A percentile compares a stretch with the other conserved stretches of the same genome.
phyloP scores from a whole-genome alignment of 2,329 filamentous ascomycete species.

The Zymoseptoria passerinii region DNA sequence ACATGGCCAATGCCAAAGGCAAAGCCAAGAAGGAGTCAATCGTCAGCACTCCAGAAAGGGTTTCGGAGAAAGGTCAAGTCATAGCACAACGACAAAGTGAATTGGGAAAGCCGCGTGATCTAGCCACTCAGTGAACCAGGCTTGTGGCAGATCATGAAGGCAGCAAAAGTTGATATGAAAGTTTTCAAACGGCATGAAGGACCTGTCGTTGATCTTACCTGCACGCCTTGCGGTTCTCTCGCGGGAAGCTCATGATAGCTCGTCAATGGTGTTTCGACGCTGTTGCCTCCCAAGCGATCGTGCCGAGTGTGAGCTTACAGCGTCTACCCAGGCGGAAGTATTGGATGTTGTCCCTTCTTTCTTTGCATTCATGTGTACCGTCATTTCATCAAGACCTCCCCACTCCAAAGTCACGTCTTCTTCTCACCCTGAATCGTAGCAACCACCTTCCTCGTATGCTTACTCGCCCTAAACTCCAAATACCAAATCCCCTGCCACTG shows the following conservation, averaged over 20 bases:
- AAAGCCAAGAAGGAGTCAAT: not conserved
- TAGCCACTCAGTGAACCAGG: not conserved
- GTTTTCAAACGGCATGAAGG: too few relatives aligned
- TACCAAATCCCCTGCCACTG: slow-evolving; percentile 93
- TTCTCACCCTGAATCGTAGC: slow-evolving; percentile 91
- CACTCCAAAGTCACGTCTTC: slow-evolving; percentile 17
- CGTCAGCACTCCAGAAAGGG: not conserved
- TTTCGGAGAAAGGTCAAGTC: not conserved
- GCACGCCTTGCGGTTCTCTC: too few relatives aligned
- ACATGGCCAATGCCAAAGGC: not conserved
- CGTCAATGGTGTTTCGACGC: too few relatives aligned
- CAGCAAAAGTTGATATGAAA: too few relatives aligned
- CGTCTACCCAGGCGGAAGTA: not conserved
- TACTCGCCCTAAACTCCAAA: slow-evolving; percentile 72
- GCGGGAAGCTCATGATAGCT: too few relatives aligned
- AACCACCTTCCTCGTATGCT: slow-evolving; percentile 72
- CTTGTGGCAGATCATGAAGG: too few relatives aligned
- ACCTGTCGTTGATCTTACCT: too few relatives aligned
- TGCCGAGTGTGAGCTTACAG: not conserved
- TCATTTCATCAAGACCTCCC: not conserved
- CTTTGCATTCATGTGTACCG: not conserved
- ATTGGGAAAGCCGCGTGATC: not conserved
- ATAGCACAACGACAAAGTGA: not conserved
- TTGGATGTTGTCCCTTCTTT: not conserved
- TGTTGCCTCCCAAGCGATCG: too few relatives aligned